A percentile compares a stretch with the other conserved stretches of the same genome.
phyloP scores from a whole-genome alignment of 495 filamentous ascomycete species.

The Hyaloscypha variabilis region DNA sequence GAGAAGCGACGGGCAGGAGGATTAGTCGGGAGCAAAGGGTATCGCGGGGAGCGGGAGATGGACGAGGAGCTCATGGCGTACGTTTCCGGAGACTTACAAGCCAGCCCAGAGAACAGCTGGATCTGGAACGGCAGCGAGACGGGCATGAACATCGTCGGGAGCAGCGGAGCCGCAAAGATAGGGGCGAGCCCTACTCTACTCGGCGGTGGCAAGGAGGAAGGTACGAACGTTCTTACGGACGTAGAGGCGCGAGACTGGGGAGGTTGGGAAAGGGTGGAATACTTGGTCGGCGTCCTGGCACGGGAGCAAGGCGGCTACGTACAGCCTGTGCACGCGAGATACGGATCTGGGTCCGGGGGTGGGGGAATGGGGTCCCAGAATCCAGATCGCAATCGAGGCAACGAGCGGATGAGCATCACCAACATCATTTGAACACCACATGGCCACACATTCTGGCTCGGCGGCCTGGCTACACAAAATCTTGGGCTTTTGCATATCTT shows the following conservation, averaged over 20 bases:
- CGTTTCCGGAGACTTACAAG: conserved; percentile 87
- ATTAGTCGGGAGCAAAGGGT: conserved; percentile 22
- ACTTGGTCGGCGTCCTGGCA: conserved; percentile 35
- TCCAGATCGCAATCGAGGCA: conserved; percentile 37
- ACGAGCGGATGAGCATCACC: conserved; percentile 74
- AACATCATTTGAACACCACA: conserved; percentile 64
- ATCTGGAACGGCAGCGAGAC: conserved; percentile 77
- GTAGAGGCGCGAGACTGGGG: conserved; percentile 57
- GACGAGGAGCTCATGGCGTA: conserved; percentile 94
- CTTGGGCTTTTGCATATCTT: neutral
- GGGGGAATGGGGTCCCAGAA: conserved; percentile 19
- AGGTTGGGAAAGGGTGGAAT: conserved; percentile 54
- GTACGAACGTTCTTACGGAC: conserved; percentile 39
- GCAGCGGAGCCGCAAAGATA: conserved; percentile 16
- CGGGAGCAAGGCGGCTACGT: conserved; percentile 22
- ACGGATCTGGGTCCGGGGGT: conserved; percentile 26
- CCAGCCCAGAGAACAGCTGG: conserved; percentile 78
- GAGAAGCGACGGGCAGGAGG: conserved; percentile 34
- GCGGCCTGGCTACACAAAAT: neutral
- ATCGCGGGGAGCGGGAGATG: conserved; percentile 42
- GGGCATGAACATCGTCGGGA: conserved; percentile 42
- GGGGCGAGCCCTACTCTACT: conserved; percentile 21
- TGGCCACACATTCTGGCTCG: neutral
- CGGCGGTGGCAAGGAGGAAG: conserved; percentile 30
- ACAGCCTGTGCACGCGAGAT: conserved; percentile 14